These are phyloP conservation scores for Malus asiatica DNA, from an alignment of 306 rosid species.

Conservation along the genomic window DNA sequence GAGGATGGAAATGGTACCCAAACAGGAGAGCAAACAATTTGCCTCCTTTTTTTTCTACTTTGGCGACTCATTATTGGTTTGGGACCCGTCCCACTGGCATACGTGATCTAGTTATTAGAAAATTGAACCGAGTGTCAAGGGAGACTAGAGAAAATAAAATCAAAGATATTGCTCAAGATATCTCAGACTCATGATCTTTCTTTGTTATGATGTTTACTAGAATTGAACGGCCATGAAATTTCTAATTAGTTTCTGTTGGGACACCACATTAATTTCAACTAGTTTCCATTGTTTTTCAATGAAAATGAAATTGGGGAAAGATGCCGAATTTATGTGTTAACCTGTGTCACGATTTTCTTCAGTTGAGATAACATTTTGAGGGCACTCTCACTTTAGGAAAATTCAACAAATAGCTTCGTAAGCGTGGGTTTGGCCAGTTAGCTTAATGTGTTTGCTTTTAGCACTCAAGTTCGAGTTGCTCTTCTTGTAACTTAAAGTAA, in stretches of 20 bases:
- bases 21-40: too few relatives aligned
- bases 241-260: neutral
- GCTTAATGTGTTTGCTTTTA: too few relatives aligned
- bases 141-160: too few relatives aligned
- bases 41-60: too few relatives aligned
- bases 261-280: neutral
- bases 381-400: constrained; percentile 5
- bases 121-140: too few relatives aligned
- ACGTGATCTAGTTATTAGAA: too few relatives aligned
- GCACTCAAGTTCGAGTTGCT: too few relatives aligned
- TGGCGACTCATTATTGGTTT: too few relatives aligned
- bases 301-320: neutral
- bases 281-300: neutral
- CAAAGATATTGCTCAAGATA: neutral
- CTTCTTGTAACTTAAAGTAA: too few relatives aligned
- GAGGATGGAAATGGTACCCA: too few relatives aligned
- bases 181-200: neutral
- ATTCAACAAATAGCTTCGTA: neutral
- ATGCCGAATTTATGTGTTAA: constrained; percentile 1
- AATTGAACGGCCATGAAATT: neutral
- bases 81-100: too few relatives aligned
- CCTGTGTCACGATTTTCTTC: constrained; percentile 10
- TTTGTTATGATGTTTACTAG: neutral
- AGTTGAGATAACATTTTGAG: constrained; percentile 13
- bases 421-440: neutral